Evolutionary conservation across 2,329 filamentous ascomycete species (phyloP).

Genomic region (Neopestalotiopsis sp.): DNA sequence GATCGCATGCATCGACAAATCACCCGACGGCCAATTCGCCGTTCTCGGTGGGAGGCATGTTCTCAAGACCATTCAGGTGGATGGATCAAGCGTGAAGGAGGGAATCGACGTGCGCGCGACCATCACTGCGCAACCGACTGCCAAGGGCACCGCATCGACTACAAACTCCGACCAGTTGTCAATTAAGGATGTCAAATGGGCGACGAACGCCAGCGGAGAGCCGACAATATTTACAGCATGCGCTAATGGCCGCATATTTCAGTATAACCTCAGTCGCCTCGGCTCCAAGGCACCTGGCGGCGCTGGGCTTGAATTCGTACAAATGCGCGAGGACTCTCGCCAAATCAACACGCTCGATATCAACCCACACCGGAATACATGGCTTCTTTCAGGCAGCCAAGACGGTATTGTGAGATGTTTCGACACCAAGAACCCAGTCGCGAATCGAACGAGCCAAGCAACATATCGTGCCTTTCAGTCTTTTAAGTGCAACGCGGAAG

Average conservation of each 20-base stretch:
- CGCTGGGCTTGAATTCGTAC: constrained; percentile 58
- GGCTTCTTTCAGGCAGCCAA: constrained; percentile 67
- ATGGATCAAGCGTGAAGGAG: constrained; percentile 59
- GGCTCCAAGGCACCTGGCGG: constrained; percentile 46
- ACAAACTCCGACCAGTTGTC: constrained; percentile 62
- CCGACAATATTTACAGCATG: constrained; percentile 67
- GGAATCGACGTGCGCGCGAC: constrained; percentile 63
- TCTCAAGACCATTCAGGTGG: constrained; percentile 64
- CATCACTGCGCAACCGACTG: constrained; percentile 56
- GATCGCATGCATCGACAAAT: constrained; percentile 63
- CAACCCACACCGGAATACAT: constrained; percentile 63
- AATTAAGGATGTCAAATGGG: constrained; percentile 68
- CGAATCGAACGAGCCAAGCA: constrained; percentile 53
- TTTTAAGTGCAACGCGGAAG: constrained; percentile 59
- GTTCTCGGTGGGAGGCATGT: constrained; percentile 65
- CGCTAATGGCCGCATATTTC: constrained; percentile 68
- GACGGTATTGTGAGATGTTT: constrained; percentile 68
- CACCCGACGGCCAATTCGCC: constrained; percentile 60
- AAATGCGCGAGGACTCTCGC: constrained; percentile 65
- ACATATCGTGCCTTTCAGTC: constrained; percentile 55
- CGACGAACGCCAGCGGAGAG: constrained; percentile 47
- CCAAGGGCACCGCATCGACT: constrained; percentile 44
- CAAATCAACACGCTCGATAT: constrained; percentile 70
- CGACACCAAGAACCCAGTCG: constrained; percentile 57
- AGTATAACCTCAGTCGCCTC: constrained; percentile 63